Conservation (phyloP, 2,329 filamentous ascomycete genomes). For the Curvularia eragrostidis region DNA sequence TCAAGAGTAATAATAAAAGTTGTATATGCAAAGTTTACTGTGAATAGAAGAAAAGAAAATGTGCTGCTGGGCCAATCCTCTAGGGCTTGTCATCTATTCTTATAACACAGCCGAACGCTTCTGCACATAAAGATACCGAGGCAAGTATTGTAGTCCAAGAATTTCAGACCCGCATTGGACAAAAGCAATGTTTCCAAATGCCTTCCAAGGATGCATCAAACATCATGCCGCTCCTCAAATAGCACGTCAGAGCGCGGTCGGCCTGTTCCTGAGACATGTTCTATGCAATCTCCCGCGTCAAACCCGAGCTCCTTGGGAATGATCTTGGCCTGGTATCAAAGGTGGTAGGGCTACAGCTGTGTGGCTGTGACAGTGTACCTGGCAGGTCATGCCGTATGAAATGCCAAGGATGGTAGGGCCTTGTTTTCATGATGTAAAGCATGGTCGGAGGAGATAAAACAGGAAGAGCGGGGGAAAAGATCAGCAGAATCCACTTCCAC, state of each 20-base stretch:
- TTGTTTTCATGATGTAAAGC: slow-evolving; percentile 3
- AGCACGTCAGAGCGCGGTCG: slow-evolving; percentile 12
- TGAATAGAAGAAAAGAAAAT: not conserved
- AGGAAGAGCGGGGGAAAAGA: no score
- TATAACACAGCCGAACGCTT: not conserved
- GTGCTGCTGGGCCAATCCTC: not conserved
- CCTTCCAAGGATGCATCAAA: slow-evolving; percentile 14
- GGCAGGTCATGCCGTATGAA: not conserved
- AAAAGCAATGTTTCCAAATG: slow-evolving; percentile 24
- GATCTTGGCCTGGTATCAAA: slow-evolving; percentile 6
- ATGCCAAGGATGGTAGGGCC: slow-evolving; percentile 1
- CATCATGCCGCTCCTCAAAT: slow-evolving; percentile 24
- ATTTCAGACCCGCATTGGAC: not conserved
- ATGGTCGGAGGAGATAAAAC: not conserved
- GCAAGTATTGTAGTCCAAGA: not conserved
- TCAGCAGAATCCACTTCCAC: not conserved
- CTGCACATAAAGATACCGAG: slow-evolving; percentile 1
- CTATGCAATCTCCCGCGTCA: slow-evolving; percentile 15
- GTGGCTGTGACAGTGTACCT: slow-evolving; percentile 13
- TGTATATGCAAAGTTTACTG: not conserved
- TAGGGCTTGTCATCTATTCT: not conserved
- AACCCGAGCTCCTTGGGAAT: slow-evolving; percentile 8
- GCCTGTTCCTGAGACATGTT: slow-evolving; percentile 4
- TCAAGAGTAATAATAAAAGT: not conserved
- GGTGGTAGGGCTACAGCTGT: slow-evolving; percentile 17